Percentiles rank a stretch among this genome's conserved stretches.
Conservation (phyloP, 192 early-diverging fungal genomes). For the Coemansia sp. region DNA sequence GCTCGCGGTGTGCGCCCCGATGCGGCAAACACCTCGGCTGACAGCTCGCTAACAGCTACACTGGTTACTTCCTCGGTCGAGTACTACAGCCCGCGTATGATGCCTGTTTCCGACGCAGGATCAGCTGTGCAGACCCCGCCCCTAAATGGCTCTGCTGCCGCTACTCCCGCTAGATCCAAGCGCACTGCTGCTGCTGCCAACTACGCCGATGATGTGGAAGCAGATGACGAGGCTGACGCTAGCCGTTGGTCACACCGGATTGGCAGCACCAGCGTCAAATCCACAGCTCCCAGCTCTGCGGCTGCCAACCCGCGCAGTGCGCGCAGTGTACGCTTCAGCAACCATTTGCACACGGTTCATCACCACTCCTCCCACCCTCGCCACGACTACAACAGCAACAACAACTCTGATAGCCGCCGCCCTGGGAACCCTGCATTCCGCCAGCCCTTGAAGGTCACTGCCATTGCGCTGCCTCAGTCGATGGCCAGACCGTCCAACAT, state of each 20-base stretch:
- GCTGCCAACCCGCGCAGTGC: background rate
- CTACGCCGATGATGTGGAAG: constrained; percentile 36
- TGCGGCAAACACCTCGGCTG: constrained; percentile 33
- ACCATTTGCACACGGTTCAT: background rate
- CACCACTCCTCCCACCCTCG: background rate
- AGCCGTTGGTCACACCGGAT: constrained; percentile 20
- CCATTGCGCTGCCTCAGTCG: background rate
- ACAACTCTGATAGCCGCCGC: background rate
- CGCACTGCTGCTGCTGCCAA: constrained; percentile 1
- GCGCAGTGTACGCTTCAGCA: constrained; percentile 20
- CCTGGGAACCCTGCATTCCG: background rate
- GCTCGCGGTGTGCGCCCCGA: constrained; percentile 21
- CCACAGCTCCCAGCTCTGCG: background rate
- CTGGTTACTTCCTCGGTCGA: constrained; percentile 53
- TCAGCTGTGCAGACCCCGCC: background rate
- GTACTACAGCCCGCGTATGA: constrained; percentile 45
- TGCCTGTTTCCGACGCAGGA: background rate
- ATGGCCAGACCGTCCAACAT: background rate
- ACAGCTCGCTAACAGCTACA: constrained; percentile 57
- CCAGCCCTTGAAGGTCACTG: background rate
- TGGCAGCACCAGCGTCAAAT: background rate
- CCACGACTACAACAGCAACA: background rate
- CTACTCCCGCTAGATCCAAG: background rate
- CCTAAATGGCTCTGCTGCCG: background rate
- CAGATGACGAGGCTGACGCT: constrained; percentile 46